Base-by-base conservation (phyloP, 2,329 filamentous ascomycete genomes). In the Ophiostoma himal-ulmi region DNA sequence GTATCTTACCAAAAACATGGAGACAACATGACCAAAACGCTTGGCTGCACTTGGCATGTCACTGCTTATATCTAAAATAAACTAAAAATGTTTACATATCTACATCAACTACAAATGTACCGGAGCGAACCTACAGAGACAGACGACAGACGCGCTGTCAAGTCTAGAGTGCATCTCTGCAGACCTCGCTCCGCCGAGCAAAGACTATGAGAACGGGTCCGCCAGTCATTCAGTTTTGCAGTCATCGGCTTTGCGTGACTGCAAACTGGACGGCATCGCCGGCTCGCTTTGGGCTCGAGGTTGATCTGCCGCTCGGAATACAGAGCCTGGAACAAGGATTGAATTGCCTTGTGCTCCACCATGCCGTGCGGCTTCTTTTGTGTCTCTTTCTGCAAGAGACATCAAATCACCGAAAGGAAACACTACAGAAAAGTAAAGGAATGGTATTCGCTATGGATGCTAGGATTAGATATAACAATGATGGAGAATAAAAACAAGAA, bases 241-340 rank as follows among this genome's bases (percentile, higher is more conserved):
- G 30, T 30, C 30, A 30, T 30, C 30, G 30, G 14, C 26, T 17
- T 62, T 13, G 3, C 5, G 30, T 11, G n/a, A 7, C 4, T 11
- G 10, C n/a, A 57, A 26, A 34, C 20, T 36, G 36, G 65, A 41
- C 37, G 37, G 62, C 65, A 67, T 67, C n/a, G 41, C 66, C 44
- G 66, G 39, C 66, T 68, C 65, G 65, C 65, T 67, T 30, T 65
- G 30, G 26, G 30, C 57, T 64, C 54, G 17, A 67, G 71, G 67
- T 74, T 82, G 73, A 84, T 90, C 73, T 90, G 86, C 87, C 88
- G 88, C 88, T 88, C 87, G 86, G 87, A 89, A 89, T 90, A 90
- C 88, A 89, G 86, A 89, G 87, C 84, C 84, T 83, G 81, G 78
- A 77, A 84, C 87, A 90, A 90, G 88, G 88, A 90, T 87, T 81